These are phyloP conservation scores for Suhomyces coccinellae DNA, from an alignment of 1,139 yeast species.

Conservation along the genomic window DNA sequence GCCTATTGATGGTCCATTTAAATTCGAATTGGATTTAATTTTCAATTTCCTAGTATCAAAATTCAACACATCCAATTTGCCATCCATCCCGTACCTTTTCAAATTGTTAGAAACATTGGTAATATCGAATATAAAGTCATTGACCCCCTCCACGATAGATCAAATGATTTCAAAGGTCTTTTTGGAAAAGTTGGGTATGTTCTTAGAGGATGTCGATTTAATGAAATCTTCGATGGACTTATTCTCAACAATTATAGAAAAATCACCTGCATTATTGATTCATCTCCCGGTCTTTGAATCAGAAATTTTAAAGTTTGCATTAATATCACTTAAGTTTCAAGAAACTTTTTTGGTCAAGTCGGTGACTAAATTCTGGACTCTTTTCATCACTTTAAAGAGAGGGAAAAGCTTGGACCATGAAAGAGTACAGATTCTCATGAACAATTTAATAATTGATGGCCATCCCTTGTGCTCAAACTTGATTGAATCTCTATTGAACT, in stretches of 20 bases:
- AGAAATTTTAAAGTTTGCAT: constrained; percentile 40
- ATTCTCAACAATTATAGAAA: constrained; percentile 48
- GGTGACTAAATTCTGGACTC: constrained; percentile 65
- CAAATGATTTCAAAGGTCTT: constrained; percentile 32
- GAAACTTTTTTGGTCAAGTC: constrained; percentile 70
- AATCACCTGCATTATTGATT: constrained; percentile 51
- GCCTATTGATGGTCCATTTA: constrained; percentile 57
- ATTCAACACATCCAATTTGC: constrained; percentile 26
- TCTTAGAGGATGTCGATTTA: constrained; percentile 55
- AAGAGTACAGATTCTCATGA: constrained; percentile 32
- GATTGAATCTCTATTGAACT: constrained; percentile 29
- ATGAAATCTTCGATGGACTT: constrained; percentile 46
- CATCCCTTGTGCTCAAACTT: constrained; percentile 40
- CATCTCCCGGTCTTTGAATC: constrained; percentile 33
- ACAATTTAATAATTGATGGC: constrained; percentile 16
- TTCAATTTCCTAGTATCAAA: constrained; percentile 48
- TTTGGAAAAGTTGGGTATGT: constrained; percentile 30
- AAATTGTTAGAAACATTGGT: constrained; percentile 44
- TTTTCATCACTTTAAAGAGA: constrained; percentile 51
- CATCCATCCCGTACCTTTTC: constrained; percentile 42
- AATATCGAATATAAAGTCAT: constrained; percentile 29
- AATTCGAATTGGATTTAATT: constrained; percentile 46
- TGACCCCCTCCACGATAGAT: constrained; percentile 32
- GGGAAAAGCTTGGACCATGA: constrained; percentile 53
- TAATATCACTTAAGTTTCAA: constrained; percentile 49